Evolutionary conservation across 164 flowering plant species (phyloP).

Genomic region (Cinnamomum micranthum): DNA sequence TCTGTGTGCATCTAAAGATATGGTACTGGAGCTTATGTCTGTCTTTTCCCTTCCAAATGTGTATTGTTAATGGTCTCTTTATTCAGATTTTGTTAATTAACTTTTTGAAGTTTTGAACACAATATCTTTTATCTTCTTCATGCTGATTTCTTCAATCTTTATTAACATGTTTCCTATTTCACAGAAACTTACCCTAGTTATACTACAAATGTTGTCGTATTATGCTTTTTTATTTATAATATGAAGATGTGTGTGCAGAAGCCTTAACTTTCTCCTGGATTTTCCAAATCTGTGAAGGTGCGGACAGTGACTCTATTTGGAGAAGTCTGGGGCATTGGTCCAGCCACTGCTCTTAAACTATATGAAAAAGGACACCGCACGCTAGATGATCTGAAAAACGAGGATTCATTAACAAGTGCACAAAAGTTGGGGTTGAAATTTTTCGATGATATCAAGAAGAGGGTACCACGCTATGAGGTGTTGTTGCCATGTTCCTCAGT

Average conservation of each 20-base stretch:
- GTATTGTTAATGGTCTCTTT: too few species aligned
- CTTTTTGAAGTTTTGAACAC: neutral
- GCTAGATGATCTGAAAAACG: slow-evolving; percentile 69
- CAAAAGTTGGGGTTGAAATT: slow-evolving; percentile 83
- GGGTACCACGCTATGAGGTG: slow-evolving; percentile 91
- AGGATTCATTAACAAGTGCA: slow-evolving; percentile 65
- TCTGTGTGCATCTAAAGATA: too few species aligned
- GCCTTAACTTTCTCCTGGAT: neutral
- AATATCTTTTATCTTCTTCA: neutral
- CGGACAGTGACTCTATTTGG: slow-evolving; percentile 73
- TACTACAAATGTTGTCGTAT: neutral
- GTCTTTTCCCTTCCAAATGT: too few species aligned
- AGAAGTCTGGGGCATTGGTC: slow-evolving; percentile 98
- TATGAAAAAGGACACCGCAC: slow-evolving; percentile 88
- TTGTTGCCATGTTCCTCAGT: neutral
- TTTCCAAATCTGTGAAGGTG: slow-evolving; percentile 38
- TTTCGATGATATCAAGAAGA: slow-evolving; percentile 78
- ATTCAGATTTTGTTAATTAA: too few species aligned
- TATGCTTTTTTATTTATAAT: neutral
- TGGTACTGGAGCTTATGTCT: too few species aligned
- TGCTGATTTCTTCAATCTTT: neutral
- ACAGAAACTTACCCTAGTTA: neutral
- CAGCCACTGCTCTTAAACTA: slow-evolving; percentile 87
- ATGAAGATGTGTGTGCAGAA: neutral
- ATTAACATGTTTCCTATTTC: neutral